Percentiles rank a stretch among this genome's conserved stretches.
These are phyloP conservation scores for Solanum piurae DNA, from an alignment of 257 asterid genomes.

Conservation along the genomic window DNA sequence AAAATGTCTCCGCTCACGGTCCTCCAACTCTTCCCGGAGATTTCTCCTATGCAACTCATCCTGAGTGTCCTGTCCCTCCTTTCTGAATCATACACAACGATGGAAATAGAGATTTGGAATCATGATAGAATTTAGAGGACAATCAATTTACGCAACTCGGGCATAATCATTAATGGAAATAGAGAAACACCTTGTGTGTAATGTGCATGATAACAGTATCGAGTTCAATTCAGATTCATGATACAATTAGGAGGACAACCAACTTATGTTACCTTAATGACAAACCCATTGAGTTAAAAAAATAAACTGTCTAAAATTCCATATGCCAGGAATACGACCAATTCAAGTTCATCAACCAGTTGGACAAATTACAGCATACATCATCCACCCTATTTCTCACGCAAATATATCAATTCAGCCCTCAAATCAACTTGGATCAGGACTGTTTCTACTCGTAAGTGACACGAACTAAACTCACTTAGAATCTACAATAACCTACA, in stretches of 20 bases:
- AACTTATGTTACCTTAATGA: neutral
- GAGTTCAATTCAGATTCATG: neutral
- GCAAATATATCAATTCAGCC: neutral
- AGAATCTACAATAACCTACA: neutral
- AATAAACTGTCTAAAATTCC: neutral
- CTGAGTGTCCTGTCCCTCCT: constrained; percentile 81
- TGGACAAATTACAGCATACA: neutral
- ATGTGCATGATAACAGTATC: neutral
- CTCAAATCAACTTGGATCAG: neutral
- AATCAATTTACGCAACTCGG: neutral
- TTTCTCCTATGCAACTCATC: constrained; percentile 68
- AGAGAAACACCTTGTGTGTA: neutral
- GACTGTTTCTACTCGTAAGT: neutral
- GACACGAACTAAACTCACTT: neutral
- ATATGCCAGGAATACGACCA: neutral
- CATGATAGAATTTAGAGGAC: neutral
- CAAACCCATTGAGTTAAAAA: neutral
- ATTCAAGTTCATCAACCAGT: neutral
- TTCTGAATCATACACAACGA: constrained; percentile 18
- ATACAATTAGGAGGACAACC: neutral
- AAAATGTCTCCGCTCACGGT: constrained; percentile 74
- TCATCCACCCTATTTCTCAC: neutral
- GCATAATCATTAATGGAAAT: neutral
- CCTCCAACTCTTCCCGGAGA: constrained; percentile 73
- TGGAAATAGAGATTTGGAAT: neutral